Evolutionary conservation across 305 asterid species (phyloP).

Genomic region (Solanum hybrid): DNA sequence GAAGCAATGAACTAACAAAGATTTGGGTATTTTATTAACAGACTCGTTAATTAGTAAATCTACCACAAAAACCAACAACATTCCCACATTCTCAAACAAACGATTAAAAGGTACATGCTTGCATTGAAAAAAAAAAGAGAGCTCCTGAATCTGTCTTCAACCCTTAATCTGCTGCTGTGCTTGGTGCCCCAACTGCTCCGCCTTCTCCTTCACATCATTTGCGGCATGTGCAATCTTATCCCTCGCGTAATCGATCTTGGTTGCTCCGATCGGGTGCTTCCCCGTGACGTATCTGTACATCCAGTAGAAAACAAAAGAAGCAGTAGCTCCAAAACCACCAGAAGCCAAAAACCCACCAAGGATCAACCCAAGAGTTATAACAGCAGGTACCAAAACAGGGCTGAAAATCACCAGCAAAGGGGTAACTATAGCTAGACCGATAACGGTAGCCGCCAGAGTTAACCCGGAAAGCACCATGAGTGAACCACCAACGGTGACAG

Average conservation of each 20-base stretch:
- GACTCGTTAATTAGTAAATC: background rate
- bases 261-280: slow-evolving; percentile 70
- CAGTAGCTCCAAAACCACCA: slow-evolving; percentile 64
- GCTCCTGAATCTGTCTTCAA: background rate
- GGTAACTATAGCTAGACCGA: slow-evolving; percentile 63
- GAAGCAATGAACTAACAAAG: background rate
- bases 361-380: slow-evolving; percentile 43
- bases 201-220: slow-evolving; percentile 50
- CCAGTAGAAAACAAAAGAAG: slow-evolving; percentile 82
- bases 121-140: background rate
- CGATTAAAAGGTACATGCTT: background rate
- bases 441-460: slow-evolving; percentile 66
- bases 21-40: background rate
- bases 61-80: background rate
- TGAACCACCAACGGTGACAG: slow-evolving; percentile 73
- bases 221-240: slow-evolving; percentile 55
- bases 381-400: slow-evolving; percentile 82
- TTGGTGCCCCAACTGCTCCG: slow-evolving; percentile 34
- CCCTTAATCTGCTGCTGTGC: slow-evolving; percentile 25
- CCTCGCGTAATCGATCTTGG: slow-evolving; percentile 52
- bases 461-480: slow-evolving; percentile 77
- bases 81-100: background rate
- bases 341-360: slow-evolving; percentile 53
- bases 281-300: slow-evolving; percentile 72
- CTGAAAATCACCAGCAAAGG: slow-evolving; percentile 75